Evolutionary conservation across 73 alveolate species (phyloP).

Genomic region (Paramecium sexaurelia): DNA sequence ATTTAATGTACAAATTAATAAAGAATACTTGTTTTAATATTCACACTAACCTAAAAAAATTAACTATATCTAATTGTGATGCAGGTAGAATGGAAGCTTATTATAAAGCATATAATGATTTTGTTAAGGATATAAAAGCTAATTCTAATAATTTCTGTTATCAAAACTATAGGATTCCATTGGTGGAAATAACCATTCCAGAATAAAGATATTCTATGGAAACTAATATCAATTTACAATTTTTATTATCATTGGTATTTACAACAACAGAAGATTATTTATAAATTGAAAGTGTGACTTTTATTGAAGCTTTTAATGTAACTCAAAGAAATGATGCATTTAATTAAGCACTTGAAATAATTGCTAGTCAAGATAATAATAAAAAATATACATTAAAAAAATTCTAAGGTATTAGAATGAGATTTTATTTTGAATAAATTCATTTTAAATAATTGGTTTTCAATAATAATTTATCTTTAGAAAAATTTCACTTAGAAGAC

Average conservation of each 20-base stretch:
- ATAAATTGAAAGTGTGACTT: neutral
- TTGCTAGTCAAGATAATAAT: neutral
- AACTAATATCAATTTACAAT: neutral
- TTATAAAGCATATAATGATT: slow-evolving; percentile 9
- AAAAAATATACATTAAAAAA: neutral
- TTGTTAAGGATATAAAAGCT: neutral
- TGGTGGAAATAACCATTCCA: neutral
- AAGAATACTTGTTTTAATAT: neutral
- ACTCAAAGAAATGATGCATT: neutral
- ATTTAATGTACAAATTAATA: neutral
- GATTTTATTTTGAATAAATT: neutral
- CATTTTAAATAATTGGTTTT: neutral
- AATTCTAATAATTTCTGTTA: neutral
- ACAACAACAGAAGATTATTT: neutral
- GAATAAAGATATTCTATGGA: slow-evolving; percentile 1
- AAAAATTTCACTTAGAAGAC: neutral
- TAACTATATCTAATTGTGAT: slow-evolving; percentile 37
- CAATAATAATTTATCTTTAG: neutral
- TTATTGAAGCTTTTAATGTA: neutral
- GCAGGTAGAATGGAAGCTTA: slow-evolving; percentile 43
- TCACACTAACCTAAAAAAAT: neutral
- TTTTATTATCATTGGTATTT: neutral
- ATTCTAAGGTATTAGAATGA: neutral
- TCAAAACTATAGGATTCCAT: neutral
- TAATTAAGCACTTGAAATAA: neutral